These are phyloP conservation scores for Aspergillus cavernicola DNA, from an alignment of 495 filamentous ascomycete genomes.

Conservation along the genomic window DNA sequence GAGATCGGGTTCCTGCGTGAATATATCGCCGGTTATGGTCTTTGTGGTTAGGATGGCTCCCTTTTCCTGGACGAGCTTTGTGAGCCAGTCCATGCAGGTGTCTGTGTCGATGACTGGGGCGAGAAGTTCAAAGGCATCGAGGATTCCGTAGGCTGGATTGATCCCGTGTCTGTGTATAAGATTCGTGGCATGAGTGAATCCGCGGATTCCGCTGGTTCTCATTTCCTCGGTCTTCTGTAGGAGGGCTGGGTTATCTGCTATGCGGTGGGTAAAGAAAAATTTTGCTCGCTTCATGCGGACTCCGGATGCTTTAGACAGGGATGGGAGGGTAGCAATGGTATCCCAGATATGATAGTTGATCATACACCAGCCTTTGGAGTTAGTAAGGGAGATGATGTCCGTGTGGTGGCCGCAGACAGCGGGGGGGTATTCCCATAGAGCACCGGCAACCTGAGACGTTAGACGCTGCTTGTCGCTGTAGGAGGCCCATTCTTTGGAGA, in stretches of 20 bases:
- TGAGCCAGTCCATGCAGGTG: constrained; percentile 43
- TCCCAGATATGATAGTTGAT: constrained; percentile 2
- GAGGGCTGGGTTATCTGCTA: not conserved
- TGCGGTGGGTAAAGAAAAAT: not conserved
- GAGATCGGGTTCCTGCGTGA: constrained; percentile 36
- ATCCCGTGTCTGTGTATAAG: not conserved
- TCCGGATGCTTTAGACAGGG: not conserved
- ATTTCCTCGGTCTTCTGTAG: not conserved
- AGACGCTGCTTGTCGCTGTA: constrained; percentile 30
- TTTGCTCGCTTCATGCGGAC: constrained; percentile 5
- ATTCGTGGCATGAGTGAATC: not conserved
- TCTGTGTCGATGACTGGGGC: constrained; percentile 52
- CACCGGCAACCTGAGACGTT: constrained; percentile 49
- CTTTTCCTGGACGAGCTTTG: constrained; percentile 40
- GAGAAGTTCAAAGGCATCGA: constrained; percentile 45
- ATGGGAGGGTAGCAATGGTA: not conserved
- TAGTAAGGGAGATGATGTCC: constrained; percentile 1
- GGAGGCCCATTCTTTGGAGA: constrained; percentile 43
- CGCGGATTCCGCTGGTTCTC: not conserved
- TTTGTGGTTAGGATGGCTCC: constrained; percentile 41
- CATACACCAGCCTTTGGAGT: constrained; percentile 9
- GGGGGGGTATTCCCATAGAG: constrained; percentile 50
- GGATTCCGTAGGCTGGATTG: not conserved
- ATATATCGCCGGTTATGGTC: constrained; percentile 36
- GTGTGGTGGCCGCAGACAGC: constrained; percentile 45